Evolutionary conservation across 805 yeast genomes (phyloP).

Genomic region (Myxozyma nipponensis): DNA sequence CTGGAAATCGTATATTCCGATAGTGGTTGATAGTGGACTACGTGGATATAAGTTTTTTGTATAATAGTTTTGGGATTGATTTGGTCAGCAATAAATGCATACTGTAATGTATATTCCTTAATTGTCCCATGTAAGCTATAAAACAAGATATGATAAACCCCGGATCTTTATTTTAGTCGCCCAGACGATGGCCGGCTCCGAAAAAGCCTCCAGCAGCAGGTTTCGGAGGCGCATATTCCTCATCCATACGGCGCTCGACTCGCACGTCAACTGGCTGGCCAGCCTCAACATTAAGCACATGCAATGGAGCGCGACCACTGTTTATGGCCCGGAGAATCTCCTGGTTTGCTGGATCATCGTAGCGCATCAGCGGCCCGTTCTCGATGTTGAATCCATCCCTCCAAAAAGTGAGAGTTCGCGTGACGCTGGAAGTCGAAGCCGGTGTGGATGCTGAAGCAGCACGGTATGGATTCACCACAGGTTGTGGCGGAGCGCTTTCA

Average conservation of each 20-base stretch:
- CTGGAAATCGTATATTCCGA: constrained; percentile 67
- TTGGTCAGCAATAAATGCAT: no score
- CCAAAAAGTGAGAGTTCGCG: constrained; percentile 90
- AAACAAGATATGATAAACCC: neutral
- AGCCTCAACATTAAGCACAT: constrained; percentile 71
- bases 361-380: constrained; percentile 78
- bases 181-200: constrained; percentile 81
- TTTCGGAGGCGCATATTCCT: constrained; percentile 72
- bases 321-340: constrained; percentile 73
- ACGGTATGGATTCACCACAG: constrained; percentile 4
- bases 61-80: no score
- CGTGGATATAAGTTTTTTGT: no score
- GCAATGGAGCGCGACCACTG: constrained; percentile 86
- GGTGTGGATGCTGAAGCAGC: constrained; percentile 45
- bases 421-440: constrained; percentile 48
- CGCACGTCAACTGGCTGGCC: constrained; percentile 93
- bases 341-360: constrained; percentile 89
- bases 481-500: constrained; percentile 13
- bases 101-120: no score
- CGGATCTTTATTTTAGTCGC: constrained; percentile 35
- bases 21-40: constrained; percentile 32
- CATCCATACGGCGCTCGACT: constrained; percentile 75
- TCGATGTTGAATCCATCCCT: constrained; percentile 94
- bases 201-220: constrained; percentile 55
- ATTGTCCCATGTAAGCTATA: neutral